Evolutionary conservation across 805 yeast species (phyloP).

Genomic region (Dipodascopsis uninucleata): DNA sequence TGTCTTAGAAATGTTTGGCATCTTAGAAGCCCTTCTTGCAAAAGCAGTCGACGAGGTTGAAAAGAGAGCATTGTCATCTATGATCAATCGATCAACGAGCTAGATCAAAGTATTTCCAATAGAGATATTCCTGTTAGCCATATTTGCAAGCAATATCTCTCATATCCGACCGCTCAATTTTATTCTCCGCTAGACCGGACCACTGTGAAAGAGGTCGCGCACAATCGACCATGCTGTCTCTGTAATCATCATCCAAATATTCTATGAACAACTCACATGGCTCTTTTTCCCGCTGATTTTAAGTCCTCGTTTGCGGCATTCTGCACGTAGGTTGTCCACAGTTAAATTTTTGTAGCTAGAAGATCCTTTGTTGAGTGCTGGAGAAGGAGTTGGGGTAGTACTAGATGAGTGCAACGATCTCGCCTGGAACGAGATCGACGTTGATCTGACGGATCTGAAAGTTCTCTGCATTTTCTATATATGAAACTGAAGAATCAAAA

Average conservation of each 20-base stretch:
- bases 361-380: slow-evolving; percentile 16
- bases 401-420: slow-evolving; percentile 27
- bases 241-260: no score
- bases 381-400: slow-evolving; percentile 26
- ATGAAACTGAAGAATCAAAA: no score
- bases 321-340: slow-evolving; percentile 23
- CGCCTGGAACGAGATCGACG: slow-evolving; percentile 25
- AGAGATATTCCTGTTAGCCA: no score
- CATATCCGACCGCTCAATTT: background rate
- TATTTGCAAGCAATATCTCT: background rate
- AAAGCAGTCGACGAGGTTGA: slow-evolving; percentile 9
- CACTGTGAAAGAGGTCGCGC: background rate
- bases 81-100: slow-evolving; percentile 26
- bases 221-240: no score
- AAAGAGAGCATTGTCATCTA: slow-evolving; percentile 21
- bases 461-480: slow-evolving; percentile 22
- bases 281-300: slow-evolving; percentile 29
- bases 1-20: slow-evolving; percentile 7
- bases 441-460: slow-evolving; percentile 22
- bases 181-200: background rate
- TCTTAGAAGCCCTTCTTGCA: slow-evolving; percentile 1
- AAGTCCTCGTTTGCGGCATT: slow-evolving; percentile 28
- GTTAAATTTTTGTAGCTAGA: slow-evolving; percentile 21
- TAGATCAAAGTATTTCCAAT: slow-evolving; percentile 2
- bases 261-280: slow-evolving; percentile 15